Base-by-base conservation (phyloP, 2,329 filamentous ascomycete species). In the Elsinoe necatrix region DNA sequence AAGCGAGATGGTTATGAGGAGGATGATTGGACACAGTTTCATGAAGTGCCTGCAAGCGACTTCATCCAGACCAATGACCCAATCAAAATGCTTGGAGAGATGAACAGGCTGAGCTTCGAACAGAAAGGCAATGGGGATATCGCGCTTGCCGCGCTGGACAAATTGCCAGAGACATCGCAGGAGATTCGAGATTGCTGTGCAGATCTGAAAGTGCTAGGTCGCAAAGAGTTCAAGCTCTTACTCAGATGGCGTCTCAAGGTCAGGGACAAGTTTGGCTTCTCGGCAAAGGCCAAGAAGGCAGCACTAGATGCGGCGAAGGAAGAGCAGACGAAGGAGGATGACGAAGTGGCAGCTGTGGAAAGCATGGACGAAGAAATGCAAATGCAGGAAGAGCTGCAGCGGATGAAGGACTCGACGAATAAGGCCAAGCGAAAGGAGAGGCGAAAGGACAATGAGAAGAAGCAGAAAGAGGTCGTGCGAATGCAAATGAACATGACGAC, bases 1-100 rank as follows among this genome's bases (percentile, higher is more conserved):
- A 97, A 96, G 81, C 80, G 93, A 77, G 92, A 95, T 43, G 93
- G 93, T 78, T 98, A 98, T 63, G 92, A 97, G 63, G 93, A 98
- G 71, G 92, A 89, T 34, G 90, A 98, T 63, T 95, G 86, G 71
- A 92, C 84, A 3, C 89, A 95, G 65, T 95, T 87, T 76, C 95
- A 96, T 69, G 89, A 95, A 67, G 81, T 87, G 1, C 76, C 89
- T 0, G 92, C 91, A 0, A 93, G 85, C 69, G 89, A 96, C 56
- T 98, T 97, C 68, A 91, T 98, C 61, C 87, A 97, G 67, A 95
- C 90, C 0, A 83, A 81, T 0, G 93, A 98, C 67, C 93, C 93
- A 0, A 96, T 98, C 60, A 86, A 88, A 2, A 90, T 98, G 65
- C 80, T 98, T 1, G 95, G 90, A 54, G 82, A 81, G 57, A 81